These are phyloP conservation scores for Saccharomycopsis babjevae DNA, from an alignment of 805 yeast species.

Conservation along the genomic window DNA sequence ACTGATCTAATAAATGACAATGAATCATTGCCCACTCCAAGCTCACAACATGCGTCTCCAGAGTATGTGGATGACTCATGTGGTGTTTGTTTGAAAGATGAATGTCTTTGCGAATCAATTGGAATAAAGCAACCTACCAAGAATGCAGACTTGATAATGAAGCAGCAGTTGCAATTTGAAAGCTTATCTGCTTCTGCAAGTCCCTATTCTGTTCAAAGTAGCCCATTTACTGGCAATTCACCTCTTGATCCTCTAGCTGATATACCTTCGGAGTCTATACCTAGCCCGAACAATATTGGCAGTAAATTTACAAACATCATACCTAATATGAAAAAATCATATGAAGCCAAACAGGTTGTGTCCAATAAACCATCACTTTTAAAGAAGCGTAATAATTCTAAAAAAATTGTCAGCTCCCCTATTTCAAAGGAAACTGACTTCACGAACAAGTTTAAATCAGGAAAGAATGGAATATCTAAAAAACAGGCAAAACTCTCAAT, in stretches of 20 bases:
- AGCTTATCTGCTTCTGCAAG: neutral
- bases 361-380: slow-evolving; percentile 4
- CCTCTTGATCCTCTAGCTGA: neutral
- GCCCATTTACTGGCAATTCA: neutral
- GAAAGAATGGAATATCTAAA: neutral
- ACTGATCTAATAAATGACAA: neutral
- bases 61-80: slow-evolving; percentile 31
- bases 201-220: neutral
- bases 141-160: slow-evolving; percentile 1
- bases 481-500: slow-evolving; percentile 17
- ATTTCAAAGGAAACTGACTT: slow-evolving; percentile 12
- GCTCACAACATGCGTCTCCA: slow-evolving; percentile 17
- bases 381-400: slow-evolving; percentile 10
- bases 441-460: slow-evolving; percentile 4
- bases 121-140: slow-evolving; percentile 22
- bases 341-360: neutral
- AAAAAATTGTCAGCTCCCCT: neutral
- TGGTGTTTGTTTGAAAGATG: slow-evolving; percentile 59
- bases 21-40: slow-evolving; percentile 17
- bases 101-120: slow-evolving; percentile 49
- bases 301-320: neutral
- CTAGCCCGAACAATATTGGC: neutral
- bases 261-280: neutral
- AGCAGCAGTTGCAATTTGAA: slow-evolving; percentile 1
- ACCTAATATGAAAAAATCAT: neutral